Percentiles rank a stretch among this genome's conserved stretches.
Evolutionary conservation across 768 basidiomycete species (phyloP).

Genomic region (Mycena rebaudengoi): DNA sequence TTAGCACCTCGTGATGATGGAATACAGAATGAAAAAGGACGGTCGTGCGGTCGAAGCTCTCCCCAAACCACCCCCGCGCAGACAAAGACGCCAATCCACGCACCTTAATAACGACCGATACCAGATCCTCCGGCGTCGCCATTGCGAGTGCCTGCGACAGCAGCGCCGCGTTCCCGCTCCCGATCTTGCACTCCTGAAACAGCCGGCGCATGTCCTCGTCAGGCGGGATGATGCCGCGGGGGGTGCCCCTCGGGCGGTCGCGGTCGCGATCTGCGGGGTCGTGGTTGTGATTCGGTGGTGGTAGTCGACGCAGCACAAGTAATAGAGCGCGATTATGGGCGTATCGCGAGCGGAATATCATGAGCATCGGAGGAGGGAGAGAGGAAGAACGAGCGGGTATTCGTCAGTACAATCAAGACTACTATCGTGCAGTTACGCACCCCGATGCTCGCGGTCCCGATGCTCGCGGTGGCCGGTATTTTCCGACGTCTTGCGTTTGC

Average conservation of each 20-base stretch:
- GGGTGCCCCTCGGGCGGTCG: conserved; percentile 20
- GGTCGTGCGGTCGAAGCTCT: too few species aligned
- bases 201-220: conserved; percentile 88
- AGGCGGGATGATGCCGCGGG: conserved; percentile 60
- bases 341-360: too few species aligned
- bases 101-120: conserved; percentile 74
- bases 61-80: too few species aligned
- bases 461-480: conserved; percentile 19
- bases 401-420: too few species aligned
- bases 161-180: conserved; percentile 79
- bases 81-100: conserved; percentile 28
- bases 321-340: too few species aligned
- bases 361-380: too few species aligned
- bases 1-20: too few species aligned
- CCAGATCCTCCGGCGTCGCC: conserved; percentile 76
- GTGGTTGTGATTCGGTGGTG: conserved; percentile 13
- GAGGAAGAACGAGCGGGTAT: too few species aligned
- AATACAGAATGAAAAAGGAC: too few species aligned
- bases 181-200: conserved; percentile 87
- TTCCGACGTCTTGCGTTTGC: conserved; percentile 45
- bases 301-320: too few species aligned
- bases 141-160: conserved; percentile 75
- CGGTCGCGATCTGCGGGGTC: conserved; percentile 16
- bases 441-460: conserved; percentile 11
- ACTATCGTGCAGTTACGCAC: too few species aligned